phyloP scores from a whole-genome alignment of 805 yeast species.

The Sporopachydermia lactativora region DNA sequence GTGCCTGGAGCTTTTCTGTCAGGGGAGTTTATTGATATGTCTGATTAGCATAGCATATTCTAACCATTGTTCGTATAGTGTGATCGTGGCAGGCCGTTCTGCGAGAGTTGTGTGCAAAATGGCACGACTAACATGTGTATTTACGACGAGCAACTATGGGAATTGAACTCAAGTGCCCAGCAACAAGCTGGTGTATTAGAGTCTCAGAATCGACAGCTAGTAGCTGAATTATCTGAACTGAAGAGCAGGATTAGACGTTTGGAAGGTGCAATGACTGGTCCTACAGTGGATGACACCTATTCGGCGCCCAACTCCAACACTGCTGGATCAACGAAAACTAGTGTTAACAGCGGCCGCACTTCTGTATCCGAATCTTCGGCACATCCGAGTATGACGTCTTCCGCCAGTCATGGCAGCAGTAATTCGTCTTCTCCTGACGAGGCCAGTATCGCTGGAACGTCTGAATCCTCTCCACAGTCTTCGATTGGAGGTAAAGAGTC shows the following conservation, averaged over 20 bases:
- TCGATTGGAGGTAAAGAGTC: too few species aligned
- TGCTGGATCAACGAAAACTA: too few species aligned
- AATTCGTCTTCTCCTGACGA: neutral
- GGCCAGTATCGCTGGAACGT: neutral
- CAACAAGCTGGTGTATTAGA: constrained; percentile 1
- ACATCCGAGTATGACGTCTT: too few species aligned
- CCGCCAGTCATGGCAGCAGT: neutral
- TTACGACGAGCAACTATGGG: constrained; percentile 3
- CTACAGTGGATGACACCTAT: neutral
- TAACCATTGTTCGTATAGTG: too few species aligned
- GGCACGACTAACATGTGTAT: neutral
- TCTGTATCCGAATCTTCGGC: too few species aligned
- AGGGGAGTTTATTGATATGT: too few species aligned
- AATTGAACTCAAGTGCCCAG: neutral
- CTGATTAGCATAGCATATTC: too few species aligned
- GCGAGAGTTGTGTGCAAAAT: constrained; percentile 2
- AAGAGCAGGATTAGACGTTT: neutral
- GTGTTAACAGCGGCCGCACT: too few species aligned
- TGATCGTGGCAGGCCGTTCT: constrained; percentile 2
- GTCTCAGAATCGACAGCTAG: neutral
- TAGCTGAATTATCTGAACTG: neutral
- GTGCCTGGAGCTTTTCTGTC: too few species aligned
- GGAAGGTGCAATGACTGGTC: neutral
- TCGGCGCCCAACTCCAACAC: neutral
- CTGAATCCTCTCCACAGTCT: neutral